Conservation (phyloP, 805 yeast genomes). For the Sungouiella blattae region DNA sequence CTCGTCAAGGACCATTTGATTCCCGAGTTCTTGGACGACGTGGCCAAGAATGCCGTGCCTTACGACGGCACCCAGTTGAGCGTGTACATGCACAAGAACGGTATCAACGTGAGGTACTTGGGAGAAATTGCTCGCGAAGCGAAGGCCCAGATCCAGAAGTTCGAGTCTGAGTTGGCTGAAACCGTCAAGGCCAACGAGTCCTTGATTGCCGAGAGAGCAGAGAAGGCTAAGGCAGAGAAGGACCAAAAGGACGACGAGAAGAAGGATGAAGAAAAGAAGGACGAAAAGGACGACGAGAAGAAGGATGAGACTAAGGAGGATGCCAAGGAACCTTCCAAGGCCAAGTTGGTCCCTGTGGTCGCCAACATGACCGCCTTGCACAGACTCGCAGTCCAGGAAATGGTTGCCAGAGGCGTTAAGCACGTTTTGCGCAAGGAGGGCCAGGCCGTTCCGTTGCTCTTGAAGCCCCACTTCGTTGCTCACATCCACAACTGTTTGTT, state of each 20-base stretch:
- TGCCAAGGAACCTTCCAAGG: constrained; percentile 30
- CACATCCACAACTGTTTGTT: constrained; percentile 71
- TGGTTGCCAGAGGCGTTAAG: constrained; percentile 76
- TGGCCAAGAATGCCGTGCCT: constrained; percentile 60
- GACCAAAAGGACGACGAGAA: constrained; percentile 15
- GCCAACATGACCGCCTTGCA: constrained; percentile 48
- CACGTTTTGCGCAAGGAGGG: constrained; percentile 59
- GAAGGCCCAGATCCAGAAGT: constrained; percentile 15
- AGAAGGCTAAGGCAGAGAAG: constrained; percentile 7
- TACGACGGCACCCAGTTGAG: constrained; percentile 79
- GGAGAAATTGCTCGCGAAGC: constrained; percentile 54
- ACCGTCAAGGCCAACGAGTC: constrained; percentile 25
- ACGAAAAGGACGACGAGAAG: constrained; percentile 17
- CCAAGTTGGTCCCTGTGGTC: constrained; percentile 39
- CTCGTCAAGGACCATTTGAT: constrained; percentile 58
- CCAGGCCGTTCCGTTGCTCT: constrained; percentile 44
- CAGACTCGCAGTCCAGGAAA: constrained; percentile 55
- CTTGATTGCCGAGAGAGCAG: constrained; percentile 19
- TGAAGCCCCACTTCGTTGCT: constrained; percentile 58
- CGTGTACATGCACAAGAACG: constrained; percentile 65
- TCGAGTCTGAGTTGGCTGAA: constrained; percentile 13
- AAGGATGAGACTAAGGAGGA: constrained; percentile 19
- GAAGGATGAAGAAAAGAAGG: constrained; percentile 15
- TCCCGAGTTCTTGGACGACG: constrained; percentile 57
- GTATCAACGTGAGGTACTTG: constrained; percentile 86